phyloP scores from a whole-genome alignment of 768 basidiomycete genomes.

The Suillus fuscotomentosus region DNA sequence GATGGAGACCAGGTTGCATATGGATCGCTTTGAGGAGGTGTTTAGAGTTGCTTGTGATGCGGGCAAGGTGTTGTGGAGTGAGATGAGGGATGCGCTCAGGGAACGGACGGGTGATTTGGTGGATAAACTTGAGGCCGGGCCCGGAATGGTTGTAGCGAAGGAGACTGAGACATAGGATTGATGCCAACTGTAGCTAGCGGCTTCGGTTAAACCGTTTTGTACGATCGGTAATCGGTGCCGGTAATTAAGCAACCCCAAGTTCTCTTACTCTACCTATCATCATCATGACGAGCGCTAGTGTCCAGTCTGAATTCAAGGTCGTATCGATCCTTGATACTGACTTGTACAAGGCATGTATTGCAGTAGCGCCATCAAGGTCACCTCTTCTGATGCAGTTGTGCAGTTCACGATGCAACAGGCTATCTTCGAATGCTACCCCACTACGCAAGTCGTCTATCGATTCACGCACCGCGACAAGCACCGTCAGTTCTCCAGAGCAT shows the following conservation, averaged over 20 bases:
- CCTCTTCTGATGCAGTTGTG: background rate
- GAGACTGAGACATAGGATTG: constrained; percentile 21
- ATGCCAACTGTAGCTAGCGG: too few relatives aligned
- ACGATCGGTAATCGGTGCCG: too few relatives aligned
- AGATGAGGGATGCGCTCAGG: constrained; percentile 78
- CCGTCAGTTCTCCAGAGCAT: constrained; percentile 55
- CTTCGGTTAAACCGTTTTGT: too few relatives aligned
- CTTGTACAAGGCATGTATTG: constrained; percentile 77
- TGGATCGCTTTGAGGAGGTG: constrained; percentile 90
- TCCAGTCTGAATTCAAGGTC: constrained; percentile 14
- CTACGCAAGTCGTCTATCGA: constrained; percentile 64
- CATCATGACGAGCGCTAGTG: background rate
- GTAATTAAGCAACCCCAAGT: background rate
- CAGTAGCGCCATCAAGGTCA: background rate
- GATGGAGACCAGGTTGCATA: constrained; percentile 93
- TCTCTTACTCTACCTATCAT: background rate
- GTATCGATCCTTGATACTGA: constrained; percentile 87
- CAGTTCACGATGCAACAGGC: constrained; percentile 97
- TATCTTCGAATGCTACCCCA: constrained; percentile 74
- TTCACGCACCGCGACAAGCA: constrained; percentile 77
- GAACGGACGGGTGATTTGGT: constrained; percentile 62
- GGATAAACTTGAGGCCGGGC: constrained; percentile 54
- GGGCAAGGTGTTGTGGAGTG: constrained; percentile 70
- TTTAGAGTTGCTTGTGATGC: constrained; percentile 78
- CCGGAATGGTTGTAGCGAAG: constrained; percentile 30